These are phyloP conservation scores for Digitaria exilis DNA, from an alignment of 202 grass and related monocot species.

Conservation along the genomic window DNA sequence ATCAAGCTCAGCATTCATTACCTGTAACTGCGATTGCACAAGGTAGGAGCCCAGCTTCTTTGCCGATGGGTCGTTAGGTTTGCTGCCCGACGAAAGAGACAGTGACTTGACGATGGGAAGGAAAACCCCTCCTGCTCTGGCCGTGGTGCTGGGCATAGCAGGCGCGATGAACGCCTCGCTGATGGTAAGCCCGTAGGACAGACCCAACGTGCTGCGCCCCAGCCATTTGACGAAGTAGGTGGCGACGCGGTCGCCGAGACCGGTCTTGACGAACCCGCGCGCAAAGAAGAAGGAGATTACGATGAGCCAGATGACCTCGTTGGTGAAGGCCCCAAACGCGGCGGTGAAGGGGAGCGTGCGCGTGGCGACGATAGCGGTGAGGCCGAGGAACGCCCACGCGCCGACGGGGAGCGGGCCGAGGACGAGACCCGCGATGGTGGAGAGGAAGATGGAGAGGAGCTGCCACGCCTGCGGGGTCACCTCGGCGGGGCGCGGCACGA, in stretches of 20 bases:
- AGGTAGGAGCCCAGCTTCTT: constrained; percentile 85
- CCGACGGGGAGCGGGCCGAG: constrained; percentile 84
- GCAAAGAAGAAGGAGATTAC: constrained; percentile 99
- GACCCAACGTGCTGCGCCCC: constrained; percentile 74
- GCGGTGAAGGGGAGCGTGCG: constrained; percentile 76
- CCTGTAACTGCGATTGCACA: constrained; percentile 87
- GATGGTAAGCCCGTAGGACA: constrained; percentile 84
- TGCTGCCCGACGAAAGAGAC: constrained; percentile 71
- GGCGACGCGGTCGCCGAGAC: constrained; percentile 85
- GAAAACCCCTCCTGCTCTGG: constrained; percentile 88
- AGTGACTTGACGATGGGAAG: constrained; percentile 87
- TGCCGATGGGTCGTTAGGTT: constrained; percentile 70
- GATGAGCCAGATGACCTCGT: constrained; percentile 97
- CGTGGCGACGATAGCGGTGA: constrained; percentile 72
- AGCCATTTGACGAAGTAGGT: constrained; percentile 92
- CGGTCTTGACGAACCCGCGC: constrained; percentile 86
- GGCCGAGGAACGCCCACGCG: constrained; percentile 88
- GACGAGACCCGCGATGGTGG: constrained; percentile 82
- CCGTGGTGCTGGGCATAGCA: constrained; percentile 91
- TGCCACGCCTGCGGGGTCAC: constrained; percentile 89
- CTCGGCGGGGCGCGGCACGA: constrained; percentile 62
- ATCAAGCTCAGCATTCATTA: constrained; percentile 30
- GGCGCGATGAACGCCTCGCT: constrained; percentile 86
- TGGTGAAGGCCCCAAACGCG: constrained; percentile 77
- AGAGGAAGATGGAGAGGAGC: constrained; percentile 87